Evolutionary conservation across 805 yeast genomes (phyloP).

Genomic region (Candida multigemmis): DNA sequence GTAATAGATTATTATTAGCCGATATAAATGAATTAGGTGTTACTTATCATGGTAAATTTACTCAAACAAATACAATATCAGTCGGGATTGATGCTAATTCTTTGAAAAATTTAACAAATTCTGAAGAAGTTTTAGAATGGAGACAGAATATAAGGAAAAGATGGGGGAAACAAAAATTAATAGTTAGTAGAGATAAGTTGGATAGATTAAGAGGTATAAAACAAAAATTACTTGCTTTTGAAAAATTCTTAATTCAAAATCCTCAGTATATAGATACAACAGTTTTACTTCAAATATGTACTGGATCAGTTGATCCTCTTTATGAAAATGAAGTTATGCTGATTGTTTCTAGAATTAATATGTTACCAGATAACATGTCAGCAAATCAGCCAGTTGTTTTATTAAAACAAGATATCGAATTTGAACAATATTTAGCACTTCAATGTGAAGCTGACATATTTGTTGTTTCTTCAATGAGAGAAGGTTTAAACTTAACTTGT

Average conservation of each 20-base stretch:
- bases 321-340: constrained; percentile 66
- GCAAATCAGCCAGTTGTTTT: constrained; percentile 75
- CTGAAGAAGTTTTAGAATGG: constrained; percentile 54
- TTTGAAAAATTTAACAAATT: constrained; percentile 36
- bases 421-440: constrained; percentile 82
- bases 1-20: constrained; percentile 73
- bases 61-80: constrained; percentile 51
- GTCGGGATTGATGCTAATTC: constrained; percentile 72
- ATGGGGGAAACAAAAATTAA: constrained; percentile 63
- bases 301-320: constrained; percentile 50
- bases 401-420: constrained; percentile 80
- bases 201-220: constrained; percentile 84
- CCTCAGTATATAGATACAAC: constrained; percentile 64
- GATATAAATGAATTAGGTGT: constrained; percentile 63
- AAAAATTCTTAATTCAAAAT: constrained; percentile 58
- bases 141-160: constrained; percentile 61
- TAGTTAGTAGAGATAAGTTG: constrained; percentile 82
- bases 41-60: constrained; percentile 49
- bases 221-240: constrained; percentile 83
- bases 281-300: constrained; percentile 76
- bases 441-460: constrained; percentile 81
- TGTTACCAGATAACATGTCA: constrained; percentile 65
- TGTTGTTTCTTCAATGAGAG: constrained; percentile 85
- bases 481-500: constrained; percentile 94
- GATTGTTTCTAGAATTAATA: constrained; percentile 79